Conservation (phyloP, 345 rosid species). For the Populus euphratica region DNA sequence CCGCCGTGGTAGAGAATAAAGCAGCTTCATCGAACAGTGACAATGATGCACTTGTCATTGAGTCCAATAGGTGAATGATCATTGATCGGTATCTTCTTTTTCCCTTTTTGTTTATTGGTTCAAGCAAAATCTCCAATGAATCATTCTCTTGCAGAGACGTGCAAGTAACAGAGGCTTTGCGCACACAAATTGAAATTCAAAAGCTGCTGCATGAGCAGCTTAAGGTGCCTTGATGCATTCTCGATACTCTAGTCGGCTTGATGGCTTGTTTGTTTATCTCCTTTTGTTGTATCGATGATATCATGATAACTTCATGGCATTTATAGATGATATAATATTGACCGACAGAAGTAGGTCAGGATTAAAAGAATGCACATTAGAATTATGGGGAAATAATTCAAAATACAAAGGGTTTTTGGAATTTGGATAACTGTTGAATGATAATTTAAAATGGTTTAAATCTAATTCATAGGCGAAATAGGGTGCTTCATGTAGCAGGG, state of each 20-base stretch:
- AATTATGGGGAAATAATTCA: no score
- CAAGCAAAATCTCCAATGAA: neutral
- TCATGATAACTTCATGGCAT: no score
- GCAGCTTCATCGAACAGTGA: slow-evolving; percentile 1
- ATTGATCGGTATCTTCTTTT: neutral
- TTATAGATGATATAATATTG: no score
- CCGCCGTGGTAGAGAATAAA: neutral
- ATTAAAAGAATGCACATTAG: no score
- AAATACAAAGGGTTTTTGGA: no score
- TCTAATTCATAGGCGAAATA: no score
- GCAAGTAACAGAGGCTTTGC: slow-evolving; percentile 20
- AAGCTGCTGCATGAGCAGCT: slow-evolving; percentile 34
- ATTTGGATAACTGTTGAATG: no score
- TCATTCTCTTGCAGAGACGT: slow-evolving; percentile 13
- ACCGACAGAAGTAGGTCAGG: no score
- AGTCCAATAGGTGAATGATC: slow-evolving; percentile 3
- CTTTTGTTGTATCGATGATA: no score
- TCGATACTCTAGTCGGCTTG: neutral
- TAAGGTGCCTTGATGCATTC: slow-evolving; percentile 2
- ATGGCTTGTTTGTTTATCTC: neutral
- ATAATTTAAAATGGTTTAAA: no score
- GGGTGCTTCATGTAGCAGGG: no score
- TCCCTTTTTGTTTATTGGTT: neutral
- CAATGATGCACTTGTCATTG: neutral
- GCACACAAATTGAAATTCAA: slow-evolving; percentile 29